A percentile compares a stretch with the other conserved stretches of the same genome.
Conservation (phyloP, 306 rosid genomes). For the Lathyrus sativus region DNA sequence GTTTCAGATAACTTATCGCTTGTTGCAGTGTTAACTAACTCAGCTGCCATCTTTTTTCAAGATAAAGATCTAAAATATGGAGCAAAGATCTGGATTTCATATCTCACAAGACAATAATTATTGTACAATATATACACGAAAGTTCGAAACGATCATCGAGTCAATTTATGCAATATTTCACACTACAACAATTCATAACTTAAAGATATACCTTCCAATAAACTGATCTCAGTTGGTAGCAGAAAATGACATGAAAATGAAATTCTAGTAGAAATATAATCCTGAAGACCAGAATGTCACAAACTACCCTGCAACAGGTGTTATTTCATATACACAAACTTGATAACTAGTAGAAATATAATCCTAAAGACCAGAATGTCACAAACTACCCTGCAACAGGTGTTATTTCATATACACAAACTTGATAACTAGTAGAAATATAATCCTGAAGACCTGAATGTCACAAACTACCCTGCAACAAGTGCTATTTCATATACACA, state of each 20-base stretch:
- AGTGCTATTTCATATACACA: no score
- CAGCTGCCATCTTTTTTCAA: constrained; percentile 72
- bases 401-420: no score
- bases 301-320: constrained; percentile 57
- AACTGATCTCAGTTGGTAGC: constrained; percentile 28
- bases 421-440: constrained; percentile 39
- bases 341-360: constrained; percentile 37
- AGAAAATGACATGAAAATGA: constrained; percentile 30
- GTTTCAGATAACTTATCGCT: constrained; percentile 75
- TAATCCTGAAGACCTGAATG: constrained; percentile 17
- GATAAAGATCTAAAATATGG: constrained; percentile 31
- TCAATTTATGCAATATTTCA: constrained; percentile 13
- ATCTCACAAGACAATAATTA: no score
- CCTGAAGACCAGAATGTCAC: constrained; percentile 20
- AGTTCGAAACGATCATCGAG: background rate
- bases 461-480: constrained; percentile 53
- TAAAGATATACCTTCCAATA: constrained; percentile 32
- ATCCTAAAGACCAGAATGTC: constrained; percentile 23
- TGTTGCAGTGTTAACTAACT: constrained; percentile 83
- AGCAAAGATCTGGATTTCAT: no score
- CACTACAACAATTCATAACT: background rate
- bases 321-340: no score
- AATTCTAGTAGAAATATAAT: constrained; percentile 32
- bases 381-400: constrained; percentile 54
- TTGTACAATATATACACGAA: no score